Conservation (phyloP, 345 rosid genomes). For the Combretum micranthum region DNA sequence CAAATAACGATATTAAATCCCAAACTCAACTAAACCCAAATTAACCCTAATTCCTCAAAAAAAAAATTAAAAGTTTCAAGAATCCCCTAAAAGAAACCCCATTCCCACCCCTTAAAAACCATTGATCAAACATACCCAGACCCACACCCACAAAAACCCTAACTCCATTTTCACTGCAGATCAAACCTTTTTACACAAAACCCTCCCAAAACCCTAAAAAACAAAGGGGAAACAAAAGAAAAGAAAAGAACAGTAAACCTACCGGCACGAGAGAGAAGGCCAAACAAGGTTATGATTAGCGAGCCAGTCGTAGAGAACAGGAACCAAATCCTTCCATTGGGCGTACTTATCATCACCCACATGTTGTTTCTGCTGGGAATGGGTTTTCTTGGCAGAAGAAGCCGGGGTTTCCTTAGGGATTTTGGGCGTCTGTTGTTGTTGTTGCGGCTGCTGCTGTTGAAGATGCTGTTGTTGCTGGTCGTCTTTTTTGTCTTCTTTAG, state of each 20-base stretch:
- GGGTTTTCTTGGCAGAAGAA: slow-evolving; percentile 18
- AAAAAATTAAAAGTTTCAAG: neutral
- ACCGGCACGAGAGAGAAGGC: slow-evolving; percentile 99
- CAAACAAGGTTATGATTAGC: slow-evolving; percentile 98
- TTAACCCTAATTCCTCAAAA: neutral
- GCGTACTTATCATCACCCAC: slow-evolving; percentile 81
- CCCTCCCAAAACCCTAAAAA: neutral
- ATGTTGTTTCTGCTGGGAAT: slow-evolving; percentile 26
- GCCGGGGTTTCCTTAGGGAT: neutral
- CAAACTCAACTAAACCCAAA: neutral
- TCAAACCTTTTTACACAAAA: neutral
- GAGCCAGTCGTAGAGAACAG: slow-evolving; percentile 97
- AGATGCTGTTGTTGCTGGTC: slow-evolving; percentile 12
- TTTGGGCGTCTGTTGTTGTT: slow-evolving; percentile 25
- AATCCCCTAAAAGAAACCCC: neutral
- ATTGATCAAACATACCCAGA: neutral
- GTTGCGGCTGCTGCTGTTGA: slow-evolving; percentile 21
- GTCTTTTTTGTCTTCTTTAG: slow-evolving; percentile 60
- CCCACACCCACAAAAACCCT: neutral
- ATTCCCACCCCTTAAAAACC: slow-evolving; percentile 2
- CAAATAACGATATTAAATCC: neutral
- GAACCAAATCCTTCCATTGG: slow-evolving; percentile 93
- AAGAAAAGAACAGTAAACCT: neutral
- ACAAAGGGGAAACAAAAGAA: slow-evolving; percentile 10
- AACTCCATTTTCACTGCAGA: neutral